A percentile compares a stretch with the other conserved stretches of the same genome.
Evolutionary conservation across 108 stramenopile species (phyloP).

Genomic region (Aurantiochytrium sp.): DNA sequence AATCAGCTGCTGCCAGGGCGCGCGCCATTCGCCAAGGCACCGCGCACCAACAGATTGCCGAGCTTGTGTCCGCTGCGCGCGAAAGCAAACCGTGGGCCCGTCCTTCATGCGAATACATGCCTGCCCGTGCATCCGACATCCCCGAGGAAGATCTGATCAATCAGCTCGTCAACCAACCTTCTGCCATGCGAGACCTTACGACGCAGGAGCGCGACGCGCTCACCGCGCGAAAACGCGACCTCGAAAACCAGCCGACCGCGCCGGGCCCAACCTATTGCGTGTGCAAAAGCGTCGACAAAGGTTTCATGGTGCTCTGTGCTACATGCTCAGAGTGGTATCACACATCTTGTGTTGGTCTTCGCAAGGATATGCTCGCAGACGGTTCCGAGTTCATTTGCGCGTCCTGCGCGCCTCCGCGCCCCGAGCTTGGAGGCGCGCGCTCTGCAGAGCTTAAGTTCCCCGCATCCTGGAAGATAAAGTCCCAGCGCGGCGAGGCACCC

Average conservation of each 20-base stretch:
- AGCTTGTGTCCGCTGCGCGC: background rate
- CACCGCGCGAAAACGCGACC: background rate
- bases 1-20: background rate
- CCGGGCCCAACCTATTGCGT: background rate
- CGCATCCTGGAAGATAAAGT: background rate
- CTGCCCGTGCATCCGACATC: background rate
- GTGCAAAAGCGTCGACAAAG: background rate
- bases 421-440: background rate
- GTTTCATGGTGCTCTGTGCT: background rate
- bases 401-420: background rate
- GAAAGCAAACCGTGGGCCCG: background rate
- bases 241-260: background rate
- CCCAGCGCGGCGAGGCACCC: slow-evolving; percentile 7
- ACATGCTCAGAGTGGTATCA: background rate
- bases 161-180: background rate
- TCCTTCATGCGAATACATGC: background rate
- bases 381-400: background rate
- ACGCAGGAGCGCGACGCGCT: background rate
- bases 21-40: too few relatives aligned
- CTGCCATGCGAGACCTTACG: background rate
- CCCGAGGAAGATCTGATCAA: background rate
- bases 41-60: background rate
- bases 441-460: background rate
- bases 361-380: background rate
- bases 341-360: background rate